These are phyloP conservation scores for Cladosporium sp. DNA, from an alignment of 2,329 filamentous ascomycete species.

Conservation along the genomic window DNA sequence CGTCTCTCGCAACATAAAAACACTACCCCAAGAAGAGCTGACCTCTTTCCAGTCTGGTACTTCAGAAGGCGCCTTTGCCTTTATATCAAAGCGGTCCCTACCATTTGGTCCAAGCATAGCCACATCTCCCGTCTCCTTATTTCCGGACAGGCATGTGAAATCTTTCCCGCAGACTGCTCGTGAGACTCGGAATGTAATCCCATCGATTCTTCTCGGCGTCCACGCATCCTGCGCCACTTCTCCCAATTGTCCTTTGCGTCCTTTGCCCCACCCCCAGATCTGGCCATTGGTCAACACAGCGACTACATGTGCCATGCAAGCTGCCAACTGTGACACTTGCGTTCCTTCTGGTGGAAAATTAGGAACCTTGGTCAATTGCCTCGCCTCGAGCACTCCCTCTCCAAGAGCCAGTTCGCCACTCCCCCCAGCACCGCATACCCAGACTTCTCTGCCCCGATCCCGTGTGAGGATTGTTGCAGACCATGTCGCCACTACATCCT, in stretches of 20 bases:
- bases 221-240: slow-evolving; percentile 54
- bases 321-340: slow-evolving; percentile 64
- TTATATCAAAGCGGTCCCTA: slow-evolving; percentile 61
- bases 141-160: slow-evolving; percentile 71
- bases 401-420: slow-evolving; percentile 75
- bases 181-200: slow-evolving; percentile 61
- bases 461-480: slow-evolving; percentile 62
- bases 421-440: slow-evolving; percentile 63
- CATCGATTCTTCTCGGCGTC: slow-evolving; percentile 61
- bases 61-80: slow-evolving; percentile 49
- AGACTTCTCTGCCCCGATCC: slow-evolving; percentile 53
- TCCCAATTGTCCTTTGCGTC: slow-evolving; percentile 82
- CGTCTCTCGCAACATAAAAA: slow-evolving; percentile 67
- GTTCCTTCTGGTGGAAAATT: slow-evolving; percentile 64
- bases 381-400: slow-evolving; percentile 28
- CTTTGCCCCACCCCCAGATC: slow-evolving; percentile 85
- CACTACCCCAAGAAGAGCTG: slow-evolving; percentile 76
- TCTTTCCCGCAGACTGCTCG: slow-evolving; percentile 78
- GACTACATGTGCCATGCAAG: slow-evolving; percentile 76
- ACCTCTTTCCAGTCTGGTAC: slow-evolving; percentile 66
- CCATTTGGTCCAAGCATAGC: slow-evolving; percentile 73
- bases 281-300: slow-evolving; percentile 72
- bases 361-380: slow-evolving; percentile 50
- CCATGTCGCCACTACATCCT: slow-evolving; percentile 68
- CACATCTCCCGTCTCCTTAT: slow-evolving; percentile 58